Base-by-base conservation (phyloP, 2,329 filamentous ascomycete species). In the Magnaporthales sp. region DNA sequence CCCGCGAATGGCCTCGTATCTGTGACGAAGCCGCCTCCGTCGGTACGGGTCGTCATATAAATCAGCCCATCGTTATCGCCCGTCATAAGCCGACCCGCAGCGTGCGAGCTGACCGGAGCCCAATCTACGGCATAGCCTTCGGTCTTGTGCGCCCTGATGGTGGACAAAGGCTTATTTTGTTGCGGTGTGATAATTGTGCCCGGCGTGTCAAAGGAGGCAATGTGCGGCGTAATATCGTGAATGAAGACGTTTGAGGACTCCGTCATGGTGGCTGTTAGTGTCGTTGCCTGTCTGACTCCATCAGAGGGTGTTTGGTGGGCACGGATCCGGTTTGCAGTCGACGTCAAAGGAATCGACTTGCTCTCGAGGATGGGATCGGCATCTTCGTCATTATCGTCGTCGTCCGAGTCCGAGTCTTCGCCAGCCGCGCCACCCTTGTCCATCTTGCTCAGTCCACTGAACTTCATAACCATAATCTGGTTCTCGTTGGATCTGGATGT, bases 121-220 rank as follows among this genome's bases (percentile, higher is more conserved):
- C 95, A 99, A 79, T 97, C 95, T n/a, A 99, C 79, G 0, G 92
- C 95, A 77, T 98, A 99, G 63, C 95, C 95, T 81, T 99, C 95
- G 13, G 88, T 81, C 80, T 93, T 94, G 85, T 99, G 95, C 72
- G 94, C 92, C 72, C 91, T 87, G 72, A 99, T 88, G 2, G 92
- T 97, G 70, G 86, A 91, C 64, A 96, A 79, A 38, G 95, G 93
- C 80, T 96, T 96, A 77, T 93, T 94, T 75, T 96, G 91, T 73
- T 91, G 88, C 1, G 92, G 84, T 7, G 91, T 88, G 70, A 98
- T 86, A 70, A 88, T 83, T 58, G 89, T 90, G 68, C 95, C 94
- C 1, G 95, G 95, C 67, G 86, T 91, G 76, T 98, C 94, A 77
- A 99, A 97, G 65, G 92, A 91, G 67, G 88, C 84, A 67, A 98